These are phyloP conservation scores for Capsicum rhomboideum DNA, from an alignment of 257 asterid genomes.

Conservation along the genomic window DNA sequence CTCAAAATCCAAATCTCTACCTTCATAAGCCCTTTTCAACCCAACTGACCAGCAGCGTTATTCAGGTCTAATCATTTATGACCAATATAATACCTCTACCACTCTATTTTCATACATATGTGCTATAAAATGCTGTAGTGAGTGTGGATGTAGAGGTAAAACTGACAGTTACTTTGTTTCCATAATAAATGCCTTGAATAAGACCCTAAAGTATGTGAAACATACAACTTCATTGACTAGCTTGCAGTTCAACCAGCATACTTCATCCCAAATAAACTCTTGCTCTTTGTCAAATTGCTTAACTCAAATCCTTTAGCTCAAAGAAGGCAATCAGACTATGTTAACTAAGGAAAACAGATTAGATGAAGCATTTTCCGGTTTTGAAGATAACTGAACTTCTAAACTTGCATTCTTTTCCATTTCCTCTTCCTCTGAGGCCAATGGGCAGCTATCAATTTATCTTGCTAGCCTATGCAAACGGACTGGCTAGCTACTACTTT, in stretches of 20 bases:
- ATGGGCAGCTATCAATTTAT: background rate
- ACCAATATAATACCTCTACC: background rate
- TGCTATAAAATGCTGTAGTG: background rate
- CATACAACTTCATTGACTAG: background rate
- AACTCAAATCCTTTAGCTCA: background rate
- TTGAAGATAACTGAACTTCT: background rate
- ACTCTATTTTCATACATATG: background rate
- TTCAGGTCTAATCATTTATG: background rate
- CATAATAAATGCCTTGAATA: background rate
- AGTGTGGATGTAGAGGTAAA: background rate
- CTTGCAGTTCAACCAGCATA: background rate
- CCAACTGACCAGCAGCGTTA: background rate
- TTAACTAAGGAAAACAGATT: background rate
- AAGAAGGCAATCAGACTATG: background rate
- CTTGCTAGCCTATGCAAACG: background rate
- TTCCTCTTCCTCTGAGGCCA: background rate
- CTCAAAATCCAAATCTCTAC: background rate
- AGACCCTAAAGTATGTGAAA: background rate
- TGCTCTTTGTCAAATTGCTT: background rate
- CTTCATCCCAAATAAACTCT: background rate
- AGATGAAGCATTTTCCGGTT: background rate
- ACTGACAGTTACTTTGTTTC: background rate
- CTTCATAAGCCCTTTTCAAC: background rate
- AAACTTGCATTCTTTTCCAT: background rate
- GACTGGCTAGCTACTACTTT: background rate